A percentile compares a stretch with the other conserved stretches of the same genome.
These are phyloP conservation scores for Suhomyces kunorum DNA, from an alignment of 1,139 yeast genomes.

Conservation along the genomic window DNA sequence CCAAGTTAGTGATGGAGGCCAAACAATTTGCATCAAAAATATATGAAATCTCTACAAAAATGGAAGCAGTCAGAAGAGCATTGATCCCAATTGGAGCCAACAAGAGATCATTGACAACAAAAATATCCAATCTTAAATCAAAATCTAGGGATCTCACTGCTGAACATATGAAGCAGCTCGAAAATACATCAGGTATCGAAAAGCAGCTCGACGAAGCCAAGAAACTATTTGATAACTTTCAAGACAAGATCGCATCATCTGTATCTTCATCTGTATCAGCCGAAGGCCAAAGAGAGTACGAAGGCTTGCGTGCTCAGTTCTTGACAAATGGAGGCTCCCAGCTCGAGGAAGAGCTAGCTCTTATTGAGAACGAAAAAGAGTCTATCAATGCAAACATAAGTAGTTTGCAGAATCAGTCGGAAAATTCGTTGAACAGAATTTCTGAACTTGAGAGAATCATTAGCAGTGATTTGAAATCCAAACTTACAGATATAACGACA, in stretches of 20 bases:
- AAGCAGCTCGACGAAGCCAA: slow-evolving; percentile 51
- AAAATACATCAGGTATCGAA: slow-evolving; percentile 42
- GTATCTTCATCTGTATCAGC: slow-evolving; percentile 39
- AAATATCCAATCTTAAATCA: slow-evolving; percentile 48
- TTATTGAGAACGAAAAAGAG: slow-evolving; percentile 47
- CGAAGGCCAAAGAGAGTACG: slow-evolving; percentile 62
- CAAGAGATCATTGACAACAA: slow-evolving; percentile 48
- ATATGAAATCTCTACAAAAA: slow-evolving; percentile 36
- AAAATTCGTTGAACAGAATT: slow-evolving; percentile 42
- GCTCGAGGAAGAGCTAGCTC: slow-evolving; percentile 51
- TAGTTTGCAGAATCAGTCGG: slow-evolving; percentile 45
- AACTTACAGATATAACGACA: slow-evolving; percentile 34
- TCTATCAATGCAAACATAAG: slow-evolving; percentile 42
- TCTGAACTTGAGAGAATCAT: slow-evolving; percentile 34
- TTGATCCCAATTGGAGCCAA: slow-evolving; percentile 61
- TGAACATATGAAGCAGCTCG: slow-evolving; percentile 57
- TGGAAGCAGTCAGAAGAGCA: slow-evolving; percentile 49
- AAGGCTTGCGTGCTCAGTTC: slow-evolving; percentile 56
- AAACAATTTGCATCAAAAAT: slow-evolving; percentile 44
- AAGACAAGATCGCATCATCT: slow-evolving; percentile 34
- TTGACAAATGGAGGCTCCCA: slow-evolving; percentile 59
- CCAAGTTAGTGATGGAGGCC: slow-evolving; percentile 47
- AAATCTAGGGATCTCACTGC: slow-evolving; percentile 54
- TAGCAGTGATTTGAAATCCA: slow-evolving; percentile 34
- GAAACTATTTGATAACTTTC: slow-evolving; percentile 44